Evolutionary conservation across 768 basidiomycete species (phyloP), one percentile per base, ranked within the genome.

Genomic region (Pleurotus tuoliensis): DNA sequence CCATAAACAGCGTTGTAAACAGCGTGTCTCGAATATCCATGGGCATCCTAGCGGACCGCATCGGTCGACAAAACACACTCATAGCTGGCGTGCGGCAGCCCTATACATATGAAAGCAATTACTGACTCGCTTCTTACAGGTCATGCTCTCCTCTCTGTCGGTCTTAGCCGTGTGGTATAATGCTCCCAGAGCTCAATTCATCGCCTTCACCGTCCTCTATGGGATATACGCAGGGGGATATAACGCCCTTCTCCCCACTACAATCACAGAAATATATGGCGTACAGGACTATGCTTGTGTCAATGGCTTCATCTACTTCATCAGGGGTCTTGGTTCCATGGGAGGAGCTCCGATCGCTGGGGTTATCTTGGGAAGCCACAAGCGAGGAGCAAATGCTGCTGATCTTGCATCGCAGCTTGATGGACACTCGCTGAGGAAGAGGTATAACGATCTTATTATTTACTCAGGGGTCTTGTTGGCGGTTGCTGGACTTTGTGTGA

Each of bases 11-110:
- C 55, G 76, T 64, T 8, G 74, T 77, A 20, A 79, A 77, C 62
- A 76, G 73, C 62, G 61, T 69, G 41, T 67, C 76, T 15, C 73
- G 75, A 2, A 64, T 77, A 3, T 58, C 53, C 1, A 77, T 75
- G 75, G 77, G 76, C 15, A 56, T 76, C 13, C 58, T 76, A 0
- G 77, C 76, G 6, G 76, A 78, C 60, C 58, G 64, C 8, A 69
- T 74, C 15, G 77, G 77, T 11, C 62, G 77, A 11, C 77, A 79
- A 50, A 78, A 78, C 60, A 79, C 76, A 0, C 65, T 79, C 66
- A 67, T 77, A 8, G 60, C 59, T 15, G 71, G 71, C 49, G 41
- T 43, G n/a, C n/a, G 13, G 5, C 20, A 16, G 7, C 5, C 41
- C 41, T 11, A 2, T 22, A 6, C 41, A 15, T 9, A 13, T 16